Percentiles rank a stretch among this genome's conserved stretches.
Evolutionary conservation across 164 flowering plant species (phyloP).

Genomic region (Nymphaea thermarum): DNA sequence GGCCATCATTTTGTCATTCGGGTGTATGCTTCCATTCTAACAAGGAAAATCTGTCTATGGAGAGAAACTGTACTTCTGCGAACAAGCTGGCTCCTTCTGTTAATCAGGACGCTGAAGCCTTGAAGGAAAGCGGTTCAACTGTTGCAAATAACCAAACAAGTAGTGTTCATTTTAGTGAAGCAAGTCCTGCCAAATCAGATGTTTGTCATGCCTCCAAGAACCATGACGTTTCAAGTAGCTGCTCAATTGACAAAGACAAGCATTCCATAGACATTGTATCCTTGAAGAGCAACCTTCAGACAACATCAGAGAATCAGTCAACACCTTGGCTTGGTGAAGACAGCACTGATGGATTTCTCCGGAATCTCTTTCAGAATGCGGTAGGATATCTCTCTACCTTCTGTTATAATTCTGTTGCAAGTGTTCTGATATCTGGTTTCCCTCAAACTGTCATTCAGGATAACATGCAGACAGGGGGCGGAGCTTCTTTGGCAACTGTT

Average conservation of each 20-base stretch:
- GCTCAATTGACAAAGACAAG: neutral
- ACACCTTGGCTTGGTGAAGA: conserved; percentile 18
- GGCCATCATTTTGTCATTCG: conserved; percentile 11
- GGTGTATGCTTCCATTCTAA: conserved; percentile 2
- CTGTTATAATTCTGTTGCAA: neutral
- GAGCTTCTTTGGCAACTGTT: conserved; percentile 40
- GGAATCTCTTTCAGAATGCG: neutral
- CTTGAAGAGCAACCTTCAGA: neutral
- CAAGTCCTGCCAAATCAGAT: neutral
- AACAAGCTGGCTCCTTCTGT: neutral
- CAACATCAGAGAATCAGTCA: conserved; percentile 9
- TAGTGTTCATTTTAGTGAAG: neutral
- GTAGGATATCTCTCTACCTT: neutral
- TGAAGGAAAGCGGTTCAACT: neutral
- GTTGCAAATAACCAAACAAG: neutral
- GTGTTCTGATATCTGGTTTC: neutral
- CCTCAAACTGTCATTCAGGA: conserved; percentile 21
- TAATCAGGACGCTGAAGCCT: neutral
- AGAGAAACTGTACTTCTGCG: neutral
- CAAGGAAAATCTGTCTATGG: neutral
- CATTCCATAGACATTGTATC: neutral
- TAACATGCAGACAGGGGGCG: conserved; percentile 22
- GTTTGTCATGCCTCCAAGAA: neutral
- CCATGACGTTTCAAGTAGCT: neutral
- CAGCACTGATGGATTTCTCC: conserved; percentile 5